Evolutionary conservation across 345 rosid species (phyloP), one percentile per base, ranked within the genome.

Genomic region (Populus alba): DNA sequence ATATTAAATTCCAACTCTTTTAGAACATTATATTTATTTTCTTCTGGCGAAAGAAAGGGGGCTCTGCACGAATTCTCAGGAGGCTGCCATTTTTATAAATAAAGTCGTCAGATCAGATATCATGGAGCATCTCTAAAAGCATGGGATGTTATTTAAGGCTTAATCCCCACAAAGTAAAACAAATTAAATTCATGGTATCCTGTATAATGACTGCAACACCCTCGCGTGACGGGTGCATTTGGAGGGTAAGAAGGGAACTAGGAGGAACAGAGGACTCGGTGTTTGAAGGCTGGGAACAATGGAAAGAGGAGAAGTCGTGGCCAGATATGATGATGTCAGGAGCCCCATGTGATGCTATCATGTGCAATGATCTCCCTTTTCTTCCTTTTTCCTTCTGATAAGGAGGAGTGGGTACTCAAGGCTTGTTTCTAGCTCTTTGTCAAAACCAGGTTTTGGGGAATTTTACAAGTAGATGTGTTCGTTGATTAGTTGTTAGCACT

Each of bases 271-370:
- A 3, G 25, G 84, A 87, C 86, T 89, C 82, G 89, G 83, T 85
- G 94, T 86, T 87, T 87, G 91, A 88, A 89, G 87, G 94, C 85
- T 84, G 92, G 96, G 81, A 76, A 90, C 93, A 89, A 87, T 8
- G 89, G 85, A 74, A 88, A 85, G 93, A 80, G 92, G 81, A 51
- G 92, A 83, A 71, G 90, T 87, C 86, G 88, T 89, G 92, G 92
- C 87, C 90, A 89, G 89, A 86, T 83, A 89, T 86, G 89, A 88
- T 88, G 89, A 87, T 92, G 92, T 90, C 92, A 87, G 90, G 69
- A 77, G 18, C 69, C 16, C 20, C 92, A 89, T 89, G 91, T 89
- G 92, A 82, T 49, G 55, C 71, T 39, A 79, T 81, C 91, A 80
- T 75, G 85, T 79, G 83, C 85, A 27, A 33, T 51, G 37, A 53